Percentiles rank a stretch among this genome's conserved stretches.
phyloP scores from a whole-genome alignment of 371 early-diverging fungal species.

The Coemansia linderi region DNA sequence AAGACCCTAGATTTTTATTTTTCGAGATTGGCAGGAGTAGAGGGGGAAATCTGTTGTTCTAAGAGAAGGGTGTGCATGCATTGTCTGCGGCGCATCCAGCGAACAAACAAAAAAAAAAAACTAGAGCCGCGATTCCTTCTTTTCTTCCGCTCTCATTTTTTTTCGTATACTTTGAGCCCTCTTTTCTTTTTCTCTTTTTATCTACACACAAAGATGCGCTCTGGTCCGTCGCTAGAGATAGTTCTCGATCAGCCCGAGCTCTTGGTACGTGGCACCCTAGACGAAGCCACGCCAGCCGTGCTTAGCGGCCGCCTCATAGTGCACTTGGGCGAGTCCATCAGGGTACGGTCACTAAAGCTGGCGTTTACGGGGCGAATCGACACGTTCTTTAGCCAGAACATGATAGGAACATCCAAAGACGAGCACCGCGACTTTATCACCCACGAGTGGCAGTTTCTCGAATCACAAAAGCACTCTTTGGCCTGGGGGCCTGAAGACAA shows the following conservation, averaged over 20 bases:
- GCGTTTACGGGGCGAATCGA: conserved; percentile 41
- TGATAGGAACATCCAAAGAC: conserved; percentile 22
- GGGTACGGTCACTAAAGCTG: conserved; percentile 35
- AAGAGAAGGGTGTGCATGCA: conserved; percentile 2
- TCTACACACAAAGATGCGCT: conserved; percentile 18
- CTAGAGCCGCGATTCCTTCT: background rate
- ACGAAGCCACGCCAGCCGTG: conserved; percentile 36
- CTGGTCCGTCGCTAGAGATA: conserved; percentile 37
- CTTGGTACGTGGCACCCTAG: conserved; percentile 39
- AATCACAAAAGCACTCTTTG: conserved; percentile 18
- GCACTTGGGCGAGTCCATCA: conserved; percentile 33
- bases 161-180: too few relatives aligned
- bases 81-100: background rate
- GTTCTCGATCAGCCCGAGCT: conserved; percentile 42
- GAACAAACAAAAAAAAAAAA: background rate
- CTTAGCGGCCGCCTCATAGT: conserved; percentile 44
- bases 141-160: background rate
- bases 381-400: conserved; percentile 30
- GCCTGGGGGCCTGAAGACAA: conserved; percentile 21
- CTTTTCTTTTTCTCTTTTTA: background rate
- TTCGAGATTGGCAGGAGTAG: background rate
- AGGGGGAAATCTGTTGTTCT: background rate
- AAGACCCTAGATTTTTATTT: background rate
- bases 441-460: conserved; percentile 42
- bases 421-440: conserved; percentile 39